Evolutionary conservation across 805 yeast species (phyloP), one percentile per base, ranked within the genome.

Genomic region (Starmerella tilneyi): DNA sequence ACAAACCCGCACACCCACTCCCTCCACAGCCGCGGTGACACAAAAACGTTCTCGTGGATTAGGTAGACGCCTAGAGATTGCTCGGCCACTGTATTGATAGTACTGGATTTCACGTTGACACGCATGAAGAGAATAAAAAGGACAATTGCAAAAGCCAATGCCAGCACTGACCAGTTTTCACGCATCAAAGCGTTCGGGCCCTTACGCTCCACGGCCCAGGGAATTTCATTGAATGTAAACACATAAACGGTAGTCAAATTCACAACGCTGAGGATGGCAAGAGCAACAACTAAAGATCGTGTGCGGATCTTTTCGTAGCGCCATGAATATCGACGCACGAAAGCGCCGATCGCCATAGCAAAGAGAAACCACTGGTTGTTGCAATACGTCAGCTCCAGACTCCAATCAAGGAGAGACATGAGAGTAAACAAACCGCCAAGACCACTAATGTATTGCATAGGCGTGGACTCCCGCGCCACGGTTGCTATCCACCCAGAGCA

Each of bases 41-140:
- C 33, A 15, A 46, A 43, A 15, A 24, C 5, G 33, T 38, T 38
- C 41, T 49, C 52, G 34, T 49, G 52, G 20, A 34, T 34, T 17
- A 49, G 47, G 28, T 49, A 49, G 13, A 49, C 52, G 7, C 52
- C 52, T 3, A 49, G 27, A 2, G 52, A 17, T 5, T 27, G 31
- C 15, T 41, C 35, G 9, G 52, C 46, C 4, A 40, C 5, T 15
- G n/a, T 8, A 38, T 49, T 49, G 19, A 49, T 27, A 6, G 22
- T 2, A 11, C 37, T 26, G 11, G 45, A 42, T 5, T 21, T 16
- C 28, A 46, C 12, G 4, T 17, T 23, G 34, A 21, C 12, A 2
- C 52, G 20, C 24, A 13, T 17, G 5, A 38, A 32, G 4, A 49
- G 41, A 24, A 49, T 27, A 13, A 46, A 13, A 4, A 49, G 23